Evolutionary conservation across 2,329 filamentous ascomycete genomes (phyloP), one percentile per base, ranked within the genome.

Genomic region (Scortechinia acanthostroma): DNA sequence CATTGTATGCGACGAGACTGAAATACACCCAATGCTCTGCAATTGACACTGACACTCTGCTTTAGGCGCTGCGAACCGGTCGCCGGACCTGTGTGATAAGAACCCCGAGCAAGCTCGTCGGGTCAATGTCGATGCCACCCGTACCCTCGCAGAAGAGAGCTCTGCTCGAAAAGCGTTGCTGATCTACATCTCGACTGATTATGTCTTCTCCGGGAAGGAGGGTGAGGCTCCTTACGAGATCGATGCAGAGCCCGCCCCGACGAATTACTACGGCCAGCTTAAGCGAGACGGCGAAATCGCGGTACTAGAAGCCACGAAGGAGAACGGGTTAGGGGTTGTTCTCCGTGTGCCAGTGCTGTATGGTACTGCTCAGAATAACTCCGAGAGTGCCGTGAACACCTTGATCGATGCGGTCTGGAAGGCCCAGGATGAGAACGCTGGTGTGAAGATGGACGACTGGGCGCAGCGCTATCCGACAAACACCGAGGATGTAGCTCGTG

Each of bases 321-420:
- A 65, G 2, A 70, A 66, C 1, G 66, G 64, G 1, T 64, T 76
- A 17, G 85, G 77, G 0, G 73, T 91, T 0, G 80, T 91, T 3
- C 70, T 95, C 43, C 76, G 89, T 14, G 86, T 95, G 3, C 90
- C 90, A 0, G 82, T 95, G 15, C 70, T 95, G 15, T 95, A 95
- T 58, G 91, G 90, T 1, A 69, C 80, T n/a, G 82, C 81, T 1
- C 76, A 88, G 52, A 74, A 64, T 40, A 75, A 83, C 2, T 71
- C 76, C 2, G 89, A 95, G 64, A 93, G 87, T 54, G 88, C 91
- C 0, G 78, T 95, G 40, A 95, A 95, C 56, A 73, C 83, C 1
- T 71, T 96, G 42, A 76, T 95, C 64, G 86, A 91, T 45, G 69
- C 75, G 1, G 73, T 95, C 4, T 84, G 80, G 77, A 87, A 86